Base-by-base conservation (phyloP, 2,329 filamentous ascomycete genomes). In the Chalaropsis thielavioides region DNA sequence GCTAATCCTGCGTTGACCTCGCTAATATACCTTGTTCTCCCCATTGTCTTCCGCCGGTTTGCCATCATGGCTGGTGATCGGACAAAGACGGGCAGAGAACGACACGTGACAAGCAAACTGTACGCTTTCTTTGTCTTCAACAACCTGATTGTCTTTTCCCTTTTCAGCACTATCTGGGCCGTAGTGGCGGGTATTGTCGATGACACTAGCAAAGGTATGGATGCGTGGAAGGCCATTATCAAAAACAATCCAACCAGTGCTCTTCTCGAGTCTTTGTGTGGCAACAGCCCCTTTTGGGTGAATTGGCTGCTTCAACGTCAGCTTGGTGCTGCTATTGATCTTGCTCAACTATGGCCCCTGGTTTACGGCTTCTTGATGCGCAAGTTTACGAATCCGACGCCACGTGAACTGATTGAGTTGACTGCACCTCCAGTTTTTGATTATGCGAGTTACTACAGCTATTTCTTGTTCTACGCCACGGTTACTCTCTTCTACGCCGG, bases 111-210 rank as follows among this genome's bases (percentile, higher is more conserved):
- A 67, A 86, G 84, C 68, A 95, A 95, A 74, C 81, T 99, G 1
- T 99, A 95, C 75, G 83, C 89, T 19, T 99, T 99, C 77, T 99
- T 99, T 75, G 83, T 96, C 63, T 91, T 99, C 80, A 99, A 99
- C 81, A 97, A 97, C 72, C 76, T 99, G 64, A 79, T 99, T 69
- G 86, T 97, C 66, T 97, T 97, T 75, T 96, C 92, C 11, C 79
- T 96, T 15, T 97, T 97, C 74, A 90, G 89, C 56, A 85, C 89
- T 1, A 76, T 91, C 17, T 96, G 90, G 84, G 78, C 79, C 1
- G 91, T 92, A 70, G 78, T 91, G 8, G 76, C 84, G 0, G 78
- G 78, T 3, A 84, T 95, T 44, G 77, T 92, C 58, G 72, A 82
- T 2, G 76, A 80, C 56, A 83, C 83, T 0, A 74, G 79, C 2